Conservation (phyloP, 225 moss, liverwort and hornwort genomes). For the Sphagnum contortum region DNA sequence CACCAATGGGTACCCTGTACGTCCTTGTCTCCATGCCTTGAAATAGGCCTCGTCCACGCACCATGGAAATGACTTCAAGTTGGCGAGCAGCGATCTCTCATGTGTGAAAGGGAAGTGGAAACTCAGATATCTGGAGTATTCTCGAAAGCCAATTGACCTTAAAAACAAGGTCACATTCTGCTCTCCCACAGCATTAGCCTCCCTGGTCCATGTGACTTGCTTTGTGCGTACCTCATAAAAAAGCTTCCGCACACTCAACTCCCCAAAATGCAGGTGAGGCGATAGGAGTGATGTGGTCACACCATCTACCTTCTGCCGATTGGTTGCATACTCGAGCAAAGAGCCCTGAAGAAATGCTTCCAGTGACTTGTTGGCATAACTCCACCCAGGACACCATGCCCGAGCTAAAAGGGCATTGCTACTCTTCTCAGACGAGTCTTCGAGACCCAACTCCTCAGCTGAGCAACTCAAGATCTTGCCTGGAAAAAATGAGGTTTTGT, state of each 20-base stretch:
- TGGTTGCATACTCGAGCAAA: conserved; percentile 29
- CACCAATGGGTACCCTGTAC: conserved; percentile 51
- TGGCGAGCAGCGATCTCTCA: conserved; percentile 51
- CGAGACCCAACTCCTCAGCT: conserved; percentile 33
- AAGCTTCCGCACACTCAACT: conserved; percentile 47
- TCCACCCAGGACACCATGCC: conserved; percentile 48
- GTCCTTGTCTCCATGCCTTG: conserved; percentile 58
- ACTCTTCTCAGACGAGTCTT: conserved; percentile 35
- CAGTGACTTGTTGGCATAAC: conserved; percentile 32
- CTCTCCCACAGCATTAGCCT: conserved; percentile 24
- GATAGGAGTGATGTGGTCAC: conserved; percentile 38
- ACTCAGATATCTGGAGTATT: conserved; percentile 54
- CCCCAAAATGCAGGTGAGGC: conserved; percentile 55
- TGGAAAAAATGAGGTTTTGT: conserved; percentile 2
- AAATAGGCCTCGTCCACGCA: conserved; percentile 33
- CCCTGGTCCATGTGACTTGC: conserved; percentile 35
- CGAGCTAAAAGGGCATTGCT: conserved; percentile 48
- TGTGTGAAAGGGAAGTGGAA: conserved; percentile 59
- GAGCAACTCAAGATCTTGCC: conserved; percentile 8
- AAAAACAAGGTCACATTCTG: conserved; percentile 36
- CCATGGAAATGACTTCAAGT: conserved; percentile 56
- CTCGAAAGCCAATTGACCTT: conserved; percentile 47
- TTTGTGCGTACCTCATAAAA: conserved; percentile 41
- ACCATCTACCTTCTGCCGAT: conserved; percentile 32
- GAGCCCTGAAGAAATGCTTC: conserved; percentile 33